These are phyloP conservation scores for Tetrastigma voinierianum DNA, from an alignment of 164 flowering plant species.

Conservation along the genomic window DNA sequence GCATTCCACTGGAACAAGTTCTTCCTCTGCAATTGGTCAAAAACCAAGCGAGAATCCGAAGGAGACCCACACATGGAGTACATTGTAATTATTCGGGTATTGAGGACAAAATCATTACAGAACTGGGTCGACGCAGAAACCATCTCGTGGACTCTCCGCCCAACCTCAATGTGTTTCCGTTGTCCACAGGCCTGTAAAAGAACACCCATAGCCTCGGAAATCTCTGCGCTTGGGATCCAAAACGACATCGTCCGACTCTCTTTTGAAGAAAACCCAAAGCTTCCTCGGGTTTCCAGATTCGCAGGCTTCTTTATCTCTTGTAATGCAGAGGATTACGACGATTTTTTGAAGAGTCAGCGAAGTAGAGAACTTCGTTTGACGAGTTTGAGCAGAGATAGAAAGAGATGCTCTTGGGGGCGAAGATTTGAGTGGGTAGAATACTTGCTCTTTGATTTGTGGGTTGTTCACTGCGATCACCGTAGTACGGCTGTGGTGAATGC, in stretches of 20 bases:
- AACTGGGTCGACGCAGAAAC: slow-evolving; percentile 32
- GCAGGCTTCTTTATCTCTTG: slow-evolving; percentile 26
- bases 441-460: neutral
- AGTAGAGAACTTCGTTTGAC: neutral
- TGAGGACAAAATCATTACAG: slow-evolving; percentile 40
- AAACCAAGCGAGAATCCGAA: slow-evolving; percentile 40
- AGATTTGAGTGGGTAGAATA: slow-evolving; percentile 8
- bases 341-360: neutral
- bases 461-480: too few relatives aligned
- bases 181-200: slow-evolving; percentile 56
- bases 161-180: slow-evolving; percentile 43
- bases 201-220: slow-evolving; percentile 34
- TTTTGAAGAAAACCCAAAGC: slow-evolving; percentile 33
- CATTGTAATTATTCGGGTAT: slow-evolving; percentile 64
- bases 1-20: slow-evolving; percentile 72
- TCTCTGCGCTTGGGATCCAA: slow-evolving; percentile 2
- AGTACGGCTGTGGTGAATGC: too few relatives aligned
- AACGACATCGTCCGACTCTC: slow-evolving; percentile 1
- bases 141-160: slow-evolving; percentile 43
- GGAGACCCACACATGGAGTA: slow-evolving; percentile 60
- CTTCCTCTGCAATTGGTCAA: slow-evolving; percentile 41
- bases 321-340: slow-evolving; percentile 8
- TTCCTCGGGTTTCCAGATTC: slow-evolving; percentile 25
- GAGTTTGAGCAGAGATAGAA: slow-evolving; percentile 15
- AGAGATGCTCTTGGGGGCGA: slow-evolving; percentile 10